Evolutionary conservation across 2,329 filamentous ascomycete species (phyloP).

Genomic region (Fusarium napiforme): DNA sequence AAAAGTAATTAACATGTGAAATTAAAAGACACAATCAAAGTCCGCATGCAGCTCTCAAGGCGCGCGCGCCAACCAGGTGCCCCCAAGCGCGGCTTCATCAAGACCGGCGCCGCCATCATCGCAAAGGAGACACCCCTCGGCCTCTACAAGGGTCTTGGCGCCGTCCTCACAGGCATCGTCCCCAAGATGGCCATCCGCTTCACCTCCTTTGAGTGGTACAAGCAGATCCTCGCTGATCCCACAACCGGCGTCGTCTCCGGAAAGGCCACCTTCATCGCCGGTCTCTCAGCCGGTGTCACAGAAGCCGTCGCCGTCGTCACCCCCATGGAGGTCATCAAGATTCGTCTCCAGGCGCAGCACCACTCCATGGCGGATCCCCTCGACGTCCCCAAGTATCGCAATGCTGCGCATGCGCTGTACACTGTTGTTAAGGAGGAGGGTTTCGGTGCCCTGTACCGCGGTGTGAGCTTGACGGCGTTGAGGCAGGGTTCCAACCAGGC

Average conservation of each 20-base stretch:
- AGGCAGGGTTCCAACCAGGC: constrained; percentile 97
- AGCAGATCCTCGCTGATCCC: constrained; percentile 79
- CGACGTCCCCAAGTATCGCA: constrained; percentile 96
- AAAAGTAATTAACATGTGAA: constrained; percentile 5
- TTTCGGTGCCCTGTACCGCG: constrained; percentile 85
- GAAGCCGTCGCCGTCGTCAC: constrained; percentile 97
- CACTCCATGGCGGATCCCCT: constrained; percentile 98
- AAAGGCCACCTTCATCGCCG: constrained; percentile 77
- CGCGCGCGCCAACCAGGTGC: constrained; percentile 84
- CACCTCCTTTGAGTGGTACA: constrained; percentile 96
- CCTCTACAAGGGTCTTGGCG: constrained; percentile 97
- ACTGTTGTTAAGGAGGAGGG: constrained; percentile 95
- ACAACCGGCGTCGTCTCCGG: constrained; percentile 75
- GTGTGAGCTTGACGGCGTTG: constrained; percentile 91
- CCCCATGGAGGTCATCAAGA: constrained; percentile 99
- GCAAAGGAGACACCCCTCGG: constrained; percentile 90
- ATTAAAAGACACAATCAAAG: constrained; percentile 88
- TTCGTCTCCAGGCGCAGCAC: constrained; percentile 96
- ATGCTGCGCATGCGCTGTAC: constrained; percentile 84
- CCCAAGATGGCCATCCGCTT: constrained; percentile 99
- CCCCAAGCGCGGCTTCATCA: constrained; percentile 87
- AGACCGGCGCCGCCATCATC: constrained; percentile 87
- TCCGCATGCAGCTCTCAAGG: constrained; percentile 97
- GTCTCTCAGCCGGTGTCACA: constrained; percentile 91
- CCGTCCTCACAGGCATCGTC: constrained; percentile 94